Evolutionary conservation across 495 filamentous ascomycete species (phyloP), one percentile per base, ranked within the genome.

Genomic region (Barbatosphaeria neglecta): DNA sequence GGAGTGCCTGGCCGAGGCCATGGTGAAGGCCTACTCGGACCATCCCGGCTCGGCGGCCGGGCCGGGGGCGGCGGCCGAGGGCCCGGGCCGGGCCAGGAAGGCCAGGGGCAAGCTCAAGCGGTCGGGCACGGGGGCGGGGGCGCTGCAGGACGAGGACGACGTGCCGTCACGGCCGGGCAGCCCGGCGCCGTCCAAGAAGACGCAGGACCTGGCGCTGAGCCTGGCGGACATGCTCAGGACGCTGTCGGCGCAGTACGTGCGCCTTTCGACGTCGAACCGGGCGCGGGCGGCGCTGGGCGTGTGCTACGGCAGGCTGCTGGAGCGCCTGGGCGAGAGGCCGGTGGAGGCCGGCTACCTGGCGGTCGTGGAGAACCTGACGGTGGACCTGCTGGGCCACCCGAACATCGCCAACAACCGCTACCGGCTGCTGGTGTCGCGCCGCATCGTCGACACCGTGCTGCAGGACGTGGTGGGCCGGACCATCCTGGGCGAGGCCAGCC

Each of bases 401-500:
- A 84, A 76, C 44, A 80, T 96, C 46, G 75, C 72, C 46, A 82
- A 84, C 52, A 94, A 95, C 59, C 81, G 92, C 18, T 95, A 96
- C 62, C 83, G 89, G 33, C 72, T 94, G 17, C 70, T 97, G 9
- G 84, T 85, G 41, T 87, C 88, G 8, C 76, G 92, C 46, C 86
- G 84, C 60, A 90, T 90, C 64, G 76, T 94, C 11, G 84, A 86
- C 50, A 80, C 82, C 28, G 80, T 96, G 19, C 64, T 97, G 31
- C 87, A 93, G 49, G 81, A 90, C 52, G 81, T 90, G 6, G 73
- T 97, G 59, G 89, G 89, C 6, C 75, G 75, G 39, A 78, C 81
- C 51, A 80, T 95, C 44, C 76, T 99, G 4, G 86, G 88, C 2
- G 92, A 97, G 58, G 82, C 85, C 20, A 90, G 87, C 6, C 89